phyloP scores from a whole-genome alignment of 2,329 filamentous ascomycete genomes.

The Neurospora crassa region DNA sequence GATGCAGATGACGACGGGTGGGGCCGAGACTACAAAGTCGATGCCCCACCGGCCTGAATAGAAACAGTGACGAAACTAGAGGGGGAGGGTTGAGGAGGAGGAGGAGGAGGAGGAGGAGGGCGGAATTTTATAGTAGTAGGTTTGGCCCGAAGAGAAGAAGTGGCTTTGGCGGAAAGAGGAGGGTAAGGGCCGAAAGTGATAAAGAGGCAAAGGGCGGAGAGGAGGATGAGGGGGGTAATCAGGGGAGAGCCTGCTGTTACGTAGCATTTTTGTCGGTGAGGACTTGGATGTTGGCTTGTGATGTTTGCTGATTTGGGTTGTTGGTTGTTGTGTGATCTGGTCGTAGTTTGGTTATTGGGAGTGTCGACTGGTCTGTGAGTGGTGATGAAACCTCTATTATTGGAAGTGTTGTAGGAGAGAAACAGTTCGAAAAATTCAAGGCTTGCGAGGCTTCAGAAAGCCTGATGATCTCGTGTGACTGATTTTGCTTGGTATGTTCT shows the following conservation, averaged over 20 bases:
- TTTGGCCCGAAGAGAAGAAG: background rate
- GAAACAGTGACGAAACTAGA: background rate
- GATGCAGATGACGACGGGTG: background rate
- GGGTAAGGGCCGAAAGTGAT: background rate
- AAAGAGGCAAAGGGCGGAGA: background rate
- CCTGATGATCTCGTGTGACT: background rate
- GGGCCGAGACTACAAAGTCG: background rate
- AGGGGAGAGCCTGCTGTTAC: background rate
- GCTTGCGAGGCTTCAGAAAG: background rate
- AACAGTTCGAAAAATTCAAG: background rate
- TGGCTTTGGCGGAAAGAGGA: background rate
- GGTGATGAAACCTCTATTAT: too few species aligned
- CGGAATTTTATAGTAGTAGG: background rate
- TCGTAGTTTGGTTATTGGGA: background rate
- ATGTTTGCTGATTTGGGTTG: background rate
- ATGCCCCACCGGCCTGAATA: background rate
- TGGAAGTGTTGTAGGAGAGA: too few species aligned
- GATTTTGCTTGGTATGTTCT: background rate
- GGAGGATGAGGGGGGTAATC: background rate
- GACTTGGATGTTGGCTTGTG: too few species aligned
- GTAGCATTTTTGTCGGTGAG: background rate
- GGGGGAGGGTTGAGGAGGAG: background rate
- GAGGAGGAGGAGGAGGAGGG: too few species aligned
- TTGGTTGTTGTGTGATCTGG: too few species aligned
- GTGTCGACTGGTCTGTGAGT: background rate